A percentile compares a stretch with the other conserved stretches of the same genome.
Conservation (phyloP, 805 yeast genomes). For the Schizosaccharomyces osmophilus region DNA sequence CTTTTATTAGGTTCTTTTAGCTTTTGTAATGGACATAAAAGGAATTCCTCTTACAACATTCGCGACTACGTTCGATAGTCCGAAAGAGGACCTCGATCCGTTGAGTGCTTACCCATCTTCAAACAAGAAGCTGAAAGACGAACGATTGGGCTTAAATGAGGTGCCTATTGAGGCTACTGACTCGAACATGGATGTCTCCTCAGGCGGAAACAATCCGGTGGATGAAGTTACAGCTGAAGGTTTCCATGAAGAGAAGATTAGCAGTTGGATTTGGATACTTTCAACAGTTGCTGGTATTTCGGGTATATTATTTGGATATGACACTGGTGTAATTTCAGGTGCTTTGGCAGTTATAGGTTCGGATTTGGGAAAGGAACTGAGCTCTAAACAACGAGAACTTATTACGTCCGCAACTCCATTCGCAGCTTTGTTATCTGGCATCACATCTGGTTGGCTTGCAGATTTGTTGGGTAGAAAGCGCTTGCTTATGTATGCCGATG, state of each 20-base stretch:
- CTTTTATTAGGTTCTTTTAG: background rate
- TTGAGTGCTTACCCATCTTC: background rate
- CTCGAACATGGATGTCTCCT: background rate
- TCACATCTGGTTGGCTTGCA: constrained; percentile 55
- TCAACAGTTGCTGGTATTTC: constrained; percentile 44
- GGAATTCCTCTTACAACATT: background rate
- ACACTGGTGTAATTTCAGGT: constrained; percentile 84
- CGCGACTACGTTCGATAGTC: background rate
- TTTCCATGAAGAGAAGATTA: constrained; percentile 3
- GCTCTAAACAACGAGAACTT: constrained; percentile 61
- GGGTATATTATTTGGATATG: constrained; percentile 91
- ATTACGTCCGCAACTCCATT: constrained; percentile 84
- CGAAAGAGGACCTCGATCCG: background rate
- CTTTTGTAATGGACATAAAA: background rate
- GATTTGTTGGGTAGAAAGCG: constrained; percentile 65
- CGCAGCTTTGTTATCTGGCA: constrained; percentile 64
- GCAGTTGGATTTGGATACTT: constrained; percentile 10
- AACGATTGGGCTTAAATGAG: background rate
- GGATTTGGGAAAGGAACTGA: constrained; percentile 33
- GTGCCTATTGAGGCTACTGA: background rate
- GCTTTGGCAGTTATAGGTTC: constrained; percentile 68
- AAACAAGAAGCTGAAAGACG: background rate
- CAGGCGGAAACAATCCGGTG: background rate
- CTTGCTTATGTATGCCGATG: constrained; percentile 54
- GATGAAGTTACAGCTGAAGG: background rate